These are phyloP conservation scores for Dendrothele bispora DNA, from an alignment of 768 basidiomycete genomes.

Conservation along the genomic window DNA sequence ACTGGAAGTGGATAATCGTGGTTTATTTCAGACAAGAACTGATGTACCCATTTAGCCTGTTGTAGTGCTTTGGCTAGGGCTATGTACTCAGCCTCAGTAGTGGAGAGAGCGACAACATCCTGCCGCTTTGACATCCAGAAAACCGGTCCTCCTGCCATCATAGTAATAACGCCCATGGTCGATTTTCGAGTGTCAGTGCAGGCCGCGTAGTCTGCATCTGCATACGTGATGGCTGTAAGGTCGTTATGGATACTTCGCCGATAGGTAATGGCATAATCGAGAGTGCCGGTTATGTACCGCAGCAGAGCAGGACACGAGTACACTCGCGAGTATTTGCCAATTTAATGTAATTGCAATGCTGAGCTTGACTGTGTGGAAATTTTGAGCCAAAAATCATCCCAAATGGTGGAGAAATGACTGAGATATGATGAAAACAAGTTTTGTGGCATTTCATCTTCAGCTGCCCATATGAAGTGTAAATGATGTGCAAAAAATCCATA, in stretches of 20 bases:
- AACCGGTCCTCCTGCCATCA: constrained; percentile 20
- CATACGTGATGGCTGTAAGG: constrained; percentile 7
- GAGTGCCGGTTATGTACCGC: neutral
- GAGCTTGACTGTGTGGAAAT: too few species aligned
- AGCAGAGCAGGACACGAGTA: too few species aligned
- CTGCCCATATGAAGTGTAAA: too few species aligned
- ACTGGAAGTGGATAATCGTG: neutral
- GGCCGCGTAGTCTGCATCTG: constrained; percentile 24
- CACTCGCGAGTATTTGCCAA: too few species aligned
- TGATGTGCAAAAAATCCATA: too few species aligned
- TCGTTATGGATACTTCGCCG: neutral
- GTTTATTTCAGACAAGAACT: neutral
- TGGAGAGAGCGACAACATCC: neutral
- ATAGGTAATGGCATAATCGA: neutral
- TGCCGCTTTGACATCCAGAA: constrained; percentile 21
- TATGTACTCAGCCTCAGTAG: neutral
- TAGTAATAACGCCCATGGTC: constrained; percentile 21
- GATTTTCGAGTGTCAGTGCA: constrained; percentile 19
- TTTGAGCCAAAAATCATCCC: too few species aligned
- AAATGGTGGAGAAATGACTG: too few species aligned
- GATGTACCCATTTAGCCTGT: constrained; percentile 1
- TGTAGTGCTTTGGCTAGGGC: neutral
- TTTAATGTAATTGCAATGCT: too few species aligned
- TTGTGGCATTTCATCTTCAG: too few species aligned
- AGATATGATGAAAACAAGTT: too few species aligned